Conservation (phyloP, 1,139 yeast species). For the Lodderomyces metapsilosis region DNA sequence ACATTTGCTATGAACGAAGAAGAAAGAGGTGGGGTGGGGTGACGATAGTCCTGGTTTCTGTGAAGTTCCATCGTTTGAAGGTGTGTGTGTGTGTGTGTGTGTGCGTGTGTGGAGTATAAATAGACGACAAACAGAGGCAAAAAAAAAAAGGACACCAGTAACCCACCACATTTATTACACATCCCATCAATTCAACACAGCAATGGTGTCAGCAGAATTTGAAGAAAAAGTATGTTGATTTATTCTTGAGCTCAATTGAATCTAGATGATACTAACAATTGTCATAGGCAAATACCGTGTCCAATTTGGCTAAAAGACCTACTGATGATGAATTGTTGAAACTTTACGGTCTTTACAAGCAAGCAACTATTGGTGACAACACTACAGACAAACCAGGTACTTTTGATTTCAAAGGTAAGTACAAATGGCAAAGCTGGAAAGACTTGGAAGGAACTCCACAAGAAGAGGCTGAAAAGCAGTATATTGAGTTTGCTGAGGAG, state of each 20-base stretch:
- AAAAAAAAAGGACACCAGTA: too few relatives aligned
- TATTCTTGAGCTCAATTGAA: too few relatives aligned
- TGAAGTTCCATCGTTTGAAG: too few relatives aligned
- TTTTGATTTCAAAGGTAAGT: conserved; percentile 90
- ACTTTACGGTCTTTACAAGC: conserved; percentile 90
- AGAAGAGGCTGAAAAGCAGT: conserved; percentile 88
- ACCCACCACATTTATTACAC: too few relatives aligned
- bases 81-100: too few relatives aligned
- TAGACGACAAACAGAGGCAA: too few relatives aligned
- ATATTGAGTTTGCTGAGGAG: conserved; percentile 72
- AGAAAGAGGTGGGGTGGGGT: too few relatives aligned
- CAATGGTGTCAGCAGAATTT: conserved; percentile 55
- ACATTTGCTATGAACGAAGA: too few relatives aligned
- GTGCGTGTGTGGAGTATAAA: too few relatives aligned
- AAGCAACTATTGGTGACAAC: conserved; percentile 96
- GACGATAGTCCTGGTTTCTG: too few relatives aligned
- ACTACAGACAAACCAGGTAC: conserved; percentile 79
- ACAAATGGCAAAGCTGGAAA: conserved; percentile 98
- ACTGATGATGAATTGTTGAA: conserved; percentile 80
- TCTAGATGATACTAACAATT: conserved; percentile 16
- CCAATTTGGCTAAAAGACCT: conserved; percentile 74
- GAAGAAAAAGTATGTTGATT: conserved; percentile 48
- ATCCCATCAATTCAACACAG: too few relatives aligned
- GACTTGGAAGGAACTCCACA: conserved; percentile 79
- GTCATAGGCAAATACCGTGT: conserved; percentile 73